Percentiles rank a stretch among this genome's conserved stretches.
Evolutionary conservation across 2,329 filamentous ascomycete genomes (phyloP).

Genomic region (Colletotrichum orbiculare): DNA sequence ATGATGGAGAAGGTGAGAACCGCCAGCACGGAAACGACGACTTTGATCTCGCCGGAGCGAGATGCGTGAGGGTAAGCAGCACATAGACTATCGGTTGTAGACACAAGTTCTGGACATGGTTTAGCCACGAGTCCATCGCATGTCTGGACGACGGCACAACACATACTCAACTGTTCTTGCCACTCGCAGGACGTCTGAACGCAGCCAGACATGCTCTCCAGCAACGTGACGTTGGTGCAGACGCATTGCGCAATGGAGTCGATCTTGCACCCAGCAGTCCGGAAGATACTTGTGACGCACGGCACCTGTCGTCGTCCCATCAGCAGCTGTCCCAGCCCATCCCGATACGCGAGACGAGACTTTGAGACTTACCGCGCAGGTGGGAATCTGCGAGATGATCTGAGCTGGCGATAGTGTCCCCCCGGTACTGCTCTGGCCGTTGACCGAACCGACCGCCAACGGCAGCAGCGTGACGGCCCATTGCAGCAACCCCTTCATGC

Average conservation of each 20-base stretch:
- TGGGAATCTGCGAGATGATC: constrained; percentile 17
- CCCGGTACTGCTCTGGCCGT: background rate
- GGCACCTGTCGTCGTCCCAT: background rate
- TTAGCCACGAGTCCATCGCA: background rate
- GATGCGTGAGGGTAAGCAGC: constrained; percentile 12
- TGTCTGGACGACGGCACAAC: accelerated
- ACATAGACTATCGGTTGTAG: constrained; percentile 17
- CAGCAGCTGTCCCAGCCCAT: background rate
- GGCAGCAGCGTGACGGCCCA: constrained; percentile 23
- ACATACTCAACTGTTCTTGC: constrained; percentile 26
- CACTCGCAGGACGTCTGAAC: constrained; percentile 17
- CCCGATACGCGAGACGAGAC: too few species aligned
- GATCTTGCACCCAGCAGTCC: constrained; percentile 1
- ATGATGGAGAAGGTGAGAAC: constrained; percentile 22
- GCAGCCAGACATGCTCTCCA: constrained; percentile 19
- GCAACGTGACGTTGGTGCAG: constrained; percentile 28
- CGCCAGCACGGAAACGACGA: constrained; percentile 13
- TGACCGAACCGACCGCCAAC: constrained; percentile 13
- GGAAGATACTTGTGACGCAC: constrained; percentile 8
- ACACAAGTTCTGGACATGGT: constrained; percentile 3
- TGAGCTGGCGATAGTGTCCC: constrained; percentile 6
- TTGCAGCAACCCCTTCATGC: constrained; percentile 19
- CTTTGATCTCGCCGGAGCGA: constrained; percentile 16
- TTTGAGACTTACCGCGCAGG: constrained; percentile 15
- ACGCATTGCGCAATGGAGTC: constrained; percentile 21